phyloP scores from a whole-genome alignment of 352 stramenopile genomes.

The Globisporangium paddicum region DNA sequence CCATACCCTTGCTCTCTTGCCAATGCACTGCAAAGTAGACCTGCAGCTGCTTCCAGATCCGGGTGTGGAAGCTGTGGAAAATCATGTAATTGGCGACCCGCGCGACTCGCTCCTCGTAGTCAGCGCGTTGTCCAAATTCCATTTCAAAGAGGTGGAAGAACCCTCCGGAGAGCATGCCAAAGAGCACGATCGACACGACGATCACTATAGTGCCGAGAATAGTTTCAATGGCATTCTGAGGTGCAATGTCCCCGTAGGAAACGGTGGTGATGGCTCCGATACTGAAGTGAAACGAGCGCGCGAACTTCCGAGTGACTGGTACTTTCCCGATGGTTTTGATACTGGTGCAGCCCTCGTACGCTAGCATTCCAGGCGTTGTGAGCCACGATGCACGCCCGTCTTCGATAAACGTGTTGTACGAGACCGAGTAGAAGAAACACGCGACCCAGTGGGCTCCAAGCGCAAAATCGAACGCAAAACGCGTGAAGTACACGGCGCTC shows the following conservation, averaged over 20 bases:
- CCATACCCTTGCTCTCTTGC: slow-evolving; percentile 43
- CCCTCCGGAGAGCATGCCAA: slow-evolving; percentile 36
- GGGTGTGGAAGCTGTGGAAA: slow-evolving; percentile 35
- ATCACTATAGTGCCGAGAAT: slow-evolving; percentile 26
- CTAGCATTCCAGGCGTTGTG: slow-evolving; percentile 23
- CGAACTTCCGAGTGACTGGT: slow-evolving; percentile 19
- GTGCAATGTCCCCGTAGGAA: slow-evolving; percentile 36
- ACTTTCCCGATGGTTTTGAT: slow-evolving; percentile 20
- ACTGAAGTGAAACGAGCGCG: slow-evolving; percentile 33
- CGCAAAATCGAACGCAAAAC: slow-evolving; percentile 19
- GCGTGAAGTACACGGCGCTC: slow-evolving; percentile 12
- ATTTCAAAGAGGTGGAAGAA: slow-evolving; percentile 49
- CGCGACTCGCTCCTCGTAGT: slow-evolving; percentile 42
- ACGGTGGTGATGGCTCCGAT: slow-evolving; percentile 35
- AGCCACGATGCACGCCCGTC: slow-evolving; percentile 14
- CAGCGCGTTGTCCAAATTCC: slow-evolving; percentile 34
- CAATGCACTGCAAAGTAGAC: slow-evolving; percentile 41
- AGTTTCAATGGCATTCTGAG: slow-evolving; percentile 32
- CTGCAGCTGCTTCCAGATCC: slow-evolving; percentile 41
- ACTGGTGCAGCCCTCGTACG: slow-evolving; percentile 14
- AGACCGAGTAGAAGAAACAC: slow-evolving; percentile 20
- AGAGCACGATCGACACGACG: slow-evolving; percentile 32
- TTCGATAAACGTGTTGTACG: slow-evolving; percentile 16
- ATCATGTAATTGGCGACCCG: slow-evolving; percentile 37
- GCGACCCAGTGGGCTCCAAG: slow-evolving; percentile 24